Conservation (phyloP, 305 asterid genomes). For the Fraxinus baroniana region DNA sequence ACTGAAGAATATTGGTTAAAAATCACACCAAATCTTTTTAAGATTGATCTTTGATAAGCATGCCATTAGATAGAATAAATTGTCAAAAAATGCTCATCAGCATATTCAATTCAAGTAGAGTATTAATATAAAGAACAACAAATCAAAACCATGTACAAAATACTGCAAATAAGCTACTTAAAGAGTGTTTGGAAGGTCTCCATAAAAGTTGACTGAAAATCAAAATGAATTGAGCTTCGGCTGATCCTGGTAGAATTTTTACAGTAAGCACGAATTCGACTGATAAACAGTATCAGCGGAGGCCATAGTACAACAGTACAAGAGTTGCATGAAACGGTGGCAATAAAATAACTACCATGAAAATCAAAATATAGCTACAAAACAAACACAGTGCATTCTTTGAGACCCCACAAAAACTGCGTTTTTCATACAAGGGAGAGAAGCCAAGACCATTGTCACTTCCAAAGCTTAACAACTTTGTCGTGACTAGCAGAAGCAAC, state of each 20-base stretch:
- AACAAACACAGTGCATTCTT: slow-evolving; percentile 2
- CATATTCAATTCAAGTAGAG: background rate
- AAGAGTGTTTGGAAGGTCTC: background rate
- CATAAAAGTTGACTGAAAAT: background rate
- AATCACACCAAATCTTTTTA: background rate
- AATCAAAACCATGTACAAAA: background rate
- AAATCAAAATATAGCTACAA: background rate
- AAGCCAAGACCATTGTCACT: slow-evolving; percentile 30
- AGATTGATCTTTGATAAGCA: background rate
- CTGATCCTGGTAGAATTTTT: background rate
- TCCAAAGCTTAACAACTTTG: slow-evolving; percentile 86
- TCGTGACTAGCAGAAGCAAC: slow-evolving; percentile 97
- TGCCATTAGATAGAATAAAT: background rate
- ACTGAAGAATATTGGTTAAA: background rate
- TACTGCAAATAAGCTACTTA: background rate
- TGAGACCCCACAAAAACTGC: background rate
- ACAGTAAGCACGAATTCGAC: background rate
- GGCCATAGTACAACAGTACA: background rate
- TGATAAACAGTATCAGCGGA: background rate
- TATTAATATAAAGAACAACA: background rate
- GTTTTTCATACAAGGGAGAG: background rate
- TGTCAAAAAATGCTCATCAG: background rate
- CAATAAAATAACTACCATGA: background rate
- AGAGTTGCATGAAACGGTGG: slow-evolving; percentile 14
- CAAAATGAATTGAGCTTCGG: background rate